These are phyloP conservation scores for Hyphodiscus sp. DNA, from an alignment of 2,329 filamentous ascomycete genomes.

Conservation along the genomic window DNA sequence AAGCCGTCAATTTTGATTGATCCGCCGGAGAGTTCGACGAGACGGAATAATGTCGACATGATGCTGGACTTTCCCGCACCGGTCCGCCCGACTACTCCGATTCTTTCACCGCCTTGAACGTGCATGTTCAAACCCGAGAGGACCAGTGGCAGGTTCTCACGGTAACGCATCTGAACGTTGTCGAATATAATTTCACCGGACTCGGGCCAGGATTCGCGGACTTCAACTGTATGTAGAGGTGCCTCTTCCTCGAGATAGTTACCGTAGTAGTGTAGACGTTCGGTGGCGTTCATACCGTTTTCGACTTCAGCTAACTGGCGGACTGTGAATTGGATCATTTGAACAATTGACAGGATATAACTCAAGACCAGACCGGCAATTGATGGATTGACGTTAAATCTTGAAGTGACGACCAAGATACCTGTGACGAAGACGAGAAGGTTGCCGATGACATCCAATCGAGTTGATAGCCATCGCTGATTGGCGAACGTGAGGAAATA, in stretches of 20 bases:
- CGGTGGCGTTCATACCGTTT: conserved; percentile 96
- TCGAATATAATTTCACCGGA: conserved; percentile 74
- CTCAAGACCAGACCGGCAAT: conserved; percentile 84
- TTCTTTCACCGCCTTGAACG: conserved; percentile 67
- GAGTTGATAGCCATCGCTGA: conserved; percentile 84
- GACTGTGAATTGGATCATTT: conserved; percentile 94
- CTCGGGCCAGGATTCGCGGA: conserved; percentile 76
- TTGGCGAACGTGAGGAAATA: conserved; percentile 96
- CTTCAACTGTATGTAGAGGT: conserved; percentile 67
- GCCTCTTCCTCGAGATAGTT: conserved; percentile 84
- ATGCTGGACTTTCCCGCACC: conserved; percentile 80
- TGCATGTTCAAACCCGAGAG: conserved; percentile 66
- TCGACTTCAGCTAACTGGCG: conserved; percentile 92
- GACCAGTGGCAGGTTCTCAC: conserved; percentile 64
- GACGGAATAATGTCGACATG: conserved; percentile 75
- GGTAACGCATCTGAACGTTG: conserved; percentile 73
- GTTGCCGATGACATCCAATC: conserved; percentile 79
- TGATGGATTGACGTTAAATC: conserved; percentile 77
- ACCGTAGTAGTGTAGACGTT: conserved; percentile 86
- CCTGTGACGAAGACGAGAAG: conserved; percentile 80
- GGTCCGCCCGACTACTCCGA: conserved; percentile 76
- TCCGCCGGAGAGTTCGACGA: conserved; percentile 59
- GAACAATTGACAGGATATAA: conserved; percentile 88
- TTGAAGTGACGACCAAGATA: conserved; percentile 85
- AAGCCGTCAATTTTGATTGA: conserved; percentile 59